A percentile compares a stretch with the other conserved stretches of the same genome.
Evolutionary conservation across 805 yeast species (phyloP).

Genomic region (Candida xiaguanensis): DNA sequence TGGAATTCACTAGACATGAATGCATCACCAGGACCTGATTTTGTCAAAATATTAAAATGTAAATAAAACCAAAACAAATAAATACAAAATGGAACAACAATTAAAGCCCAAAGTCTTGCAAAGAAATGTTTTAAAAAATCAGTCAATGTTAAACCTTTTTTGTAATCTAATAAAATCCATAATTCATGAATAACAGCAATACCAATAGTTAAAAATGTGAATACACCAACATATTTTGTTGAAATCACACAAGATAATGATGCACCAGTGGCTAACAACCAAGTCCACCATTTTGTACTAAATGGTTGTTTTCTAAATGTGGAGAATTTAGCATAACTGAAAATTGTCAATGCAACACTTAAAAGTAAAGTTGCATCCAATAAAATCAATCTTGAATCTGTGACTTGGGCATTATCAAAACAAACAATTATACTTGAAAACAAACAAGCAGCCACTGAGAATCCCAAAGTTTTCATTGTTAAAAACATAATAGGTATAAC

Average conservation of each 20-base stretch:
- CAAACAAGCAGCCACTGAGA: slow-evolving; percentile 73
- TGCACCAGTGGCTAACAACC: slow-evolving; percentile 83
- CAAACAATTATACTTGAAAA: slow-evolving; percentile 73
- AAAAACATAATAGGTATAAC: slow-evolving; percentile 81
- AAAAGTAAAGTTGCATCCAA: slow-evolving; percentile 87
- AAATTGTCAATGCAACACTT: slow-evolving; percentile 78
- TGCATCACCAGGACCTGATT: slow-evolving; percentile 93
- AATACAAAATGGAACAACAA: slow-evolving; percentile 75
- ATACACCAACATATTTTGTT: slow-evolving; percentile 93
- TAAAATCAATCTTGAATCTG: slow-evolving; percentile 85
- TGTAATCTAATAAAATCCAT: slow-evolving; percentile 80
- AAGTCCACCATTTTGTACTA: slow-evolving; percentile 72
- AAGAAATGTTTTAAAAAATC: slow-evolving; percentile 64
- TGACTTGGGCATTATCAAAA: slow-evolving; percentile 85
- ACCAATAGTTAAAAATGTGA: slow-evolving; percentile 87
- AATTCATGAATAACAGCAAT: slow-evolving; percentile 79
- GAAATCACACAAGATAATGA: slow-evolving; percentile 88
- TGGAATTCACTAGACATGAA: slow-evolving; percentile 97
- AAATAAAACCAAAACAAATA: slow-evolving; percentile 89
- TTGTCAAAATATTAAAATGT: slow-evolving; percentile 76
- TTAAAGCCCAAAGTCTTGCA: slow-evolving; percentile 67
- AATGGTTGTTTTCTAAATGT: slow-evolving; percentile 65
- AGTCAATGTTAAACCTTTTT: slow-evolving; percentile 57
- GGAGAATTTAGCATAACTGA: slow-evolving; percentile 74
- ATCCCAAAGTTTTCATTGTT: slow-evolving; percentile 82